Conservation (phyloP, 2,329 filamentous ascomycete species). For the Sarocladiaceae sp. region DNA sequence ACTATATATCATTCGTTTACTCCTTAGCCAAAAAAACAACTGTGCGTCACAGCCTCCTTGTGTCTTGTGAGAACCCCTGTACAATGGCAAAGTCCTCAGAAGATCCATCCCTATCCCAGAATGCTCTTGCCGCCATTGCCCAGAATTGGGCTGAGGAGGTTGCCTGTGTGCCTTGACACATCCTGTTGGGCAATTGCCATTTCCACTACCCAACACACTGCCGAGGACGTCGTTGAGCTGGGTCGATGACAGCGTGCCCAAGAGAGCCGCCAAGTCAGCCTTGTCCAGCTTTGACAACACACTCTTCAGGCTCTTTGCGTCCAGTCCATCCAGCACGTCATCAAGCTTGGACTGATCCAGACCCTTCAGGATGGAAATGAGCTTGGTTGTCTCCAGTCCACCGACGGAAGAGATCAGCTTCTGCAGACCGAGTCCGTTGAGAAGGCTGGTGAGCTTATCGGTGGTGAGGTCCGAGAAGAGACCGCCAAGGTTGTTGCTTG, state of each 20-base stretch:
- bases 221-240: slow-evolving; percentile 1
- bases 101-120: not conserved
- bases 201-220: not conserved
- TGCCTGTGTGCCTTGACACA: not conserved
- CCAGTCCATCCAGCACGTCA: not conserved
- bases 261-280: not conserved
- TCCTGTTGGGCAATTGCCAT: not conserved
- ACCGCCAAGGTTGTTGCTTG: not conserved
- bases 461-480: not conserved
- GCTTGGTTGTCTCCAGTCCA: not conserved
- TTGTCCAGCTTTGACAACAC: not conserved
- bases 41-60: too few species aligned
- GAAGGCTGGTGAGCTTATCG: not conserved
- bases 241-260: not conserved
- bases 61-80: too few species aligned
- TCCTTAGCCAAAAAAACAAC: too few species aligned
- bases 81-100: too few species aligned
- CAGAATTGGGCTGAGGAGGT: not conserved
- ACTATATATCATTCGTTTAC: too few species aligned
- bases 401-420: not conserved
- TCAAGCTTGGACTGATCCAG: not conserved
- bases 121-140: not conserved
- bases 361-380: not conserved
- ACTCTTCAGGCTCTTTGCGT: not conserved
- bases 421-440: not conserved